phyloP scores from a whole-genome alignment of 2,329 filamentous ascomycete species.

The Emergomyces africanus region DNA sequence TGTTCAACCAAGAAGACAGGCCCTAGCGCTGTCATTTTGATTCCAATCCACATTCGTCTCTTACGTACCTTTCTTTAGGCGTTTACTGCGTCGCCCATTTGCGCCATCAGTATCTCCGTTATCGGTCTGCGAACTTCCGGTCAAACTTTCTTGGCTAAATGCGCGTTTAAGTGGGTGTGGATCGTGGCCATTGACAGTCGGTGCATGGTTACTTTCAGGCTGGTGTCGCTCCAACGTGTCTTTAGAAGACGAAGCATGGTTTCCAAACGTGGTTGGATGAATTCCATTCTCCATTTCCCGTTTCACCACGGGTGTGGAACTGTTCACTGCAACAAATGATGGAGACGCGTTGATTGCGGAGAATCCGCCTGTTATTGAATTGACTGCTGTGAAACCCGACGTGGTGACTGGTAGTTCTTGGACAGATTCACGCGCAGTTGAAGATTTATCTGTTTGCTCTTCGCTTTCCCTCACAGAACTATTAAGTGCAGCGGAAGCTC shows the following conservation, averaged over 20 bases:
- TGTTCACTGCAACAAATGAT: conserved; percentile 32
- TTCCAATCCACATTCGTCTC: too few species aligned
- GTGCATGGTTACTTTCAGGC: conserved; percentile 40
- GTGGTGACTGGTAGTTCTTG: conserved; percentile 27
- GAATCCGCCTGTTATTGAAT: conserved; percentile 43
- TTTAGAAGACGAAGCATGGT: conserved; percentile 50
- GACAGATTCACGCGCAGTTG: conserved; percentile 24
- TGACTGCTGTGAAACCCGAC: conserved; percentile 60
- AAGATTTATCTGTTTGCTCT: conserved; percentile 21
- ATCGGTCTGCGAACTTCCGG: conserved; percentile 28
- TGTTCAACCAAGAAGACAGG: conserved; percentile 18
- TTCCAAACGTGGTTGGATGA: conserved; percentile 50
- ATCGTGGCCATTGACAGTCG: conserved; percentile 38
- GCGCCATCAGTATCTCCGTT: conserved; percentile 47
- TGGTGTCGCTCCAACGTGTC: conserved; percentile 53
- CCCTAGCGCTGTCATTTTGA: neutral
- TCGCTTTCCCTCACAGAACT: conserved; percentile 37
- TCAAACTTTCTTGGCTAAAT: conserved; percentile 45
- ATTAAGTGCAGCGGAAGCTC: conserved; percentile 44
- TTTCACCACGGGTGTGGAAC: conserved; percentile 28
- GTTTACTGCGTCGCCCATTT: conserved; percentile 73
- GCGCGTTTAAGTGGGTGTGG: conserved; percentile 62
- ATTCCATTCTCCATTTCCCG: conserved; percentile 43
- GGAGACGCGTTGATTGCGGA: conserved; percentile 45
- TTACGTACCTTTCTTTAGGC: conserved; percentile 67